Evolutionary conservation across 192 early-diverging fungal genomes (phyloP).

Genomic region (Pilaira anomala): DNA sequence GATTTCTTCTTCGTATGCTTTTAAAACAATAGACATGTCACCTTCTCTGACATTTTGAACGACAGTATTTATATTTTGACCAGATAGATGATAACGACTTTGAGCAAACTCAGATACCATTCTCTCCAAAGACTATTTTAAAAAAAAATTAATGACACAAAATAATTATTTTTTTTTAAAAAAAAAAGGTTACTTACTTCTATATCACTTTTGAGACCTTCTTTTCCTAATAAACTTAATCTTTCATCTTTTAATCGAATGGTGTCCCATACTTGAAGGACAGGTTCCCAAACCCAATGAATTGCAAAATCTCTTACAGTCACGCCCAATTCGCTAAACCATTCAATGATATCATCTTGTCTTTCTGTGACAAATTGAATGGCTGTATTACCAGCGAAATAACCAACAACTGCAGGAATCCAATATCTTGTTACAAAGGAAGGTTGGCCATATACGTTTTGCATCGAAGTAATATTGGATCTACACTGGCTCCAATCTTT

Average conservation of each 20-base stretch:
- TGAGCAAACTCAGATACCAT: slow-evolving; percentile 85
- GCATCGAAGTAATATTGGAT: slow-evolving; percentile 28
- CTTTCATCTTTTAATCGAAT: slow-evolving; percentile 78
- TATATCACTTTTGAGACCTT: slow-evolving; percentile 76
- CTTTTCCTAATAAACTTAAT: slow-evolving; percentile 71
- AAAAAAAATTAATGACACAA: not conserved
- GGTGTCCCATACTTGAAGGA: slow-evolving; percentile 69
- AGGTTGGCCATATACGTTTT: slow-evolving; percentile 51
- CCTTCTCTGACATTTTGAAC: slow-evolving; percentile 63
- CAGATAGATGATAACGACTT: slow-evolving; percentile 42
- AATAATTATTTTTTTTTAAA: no score
- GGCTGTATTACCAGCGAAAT: slow-evolving; percentile 43
- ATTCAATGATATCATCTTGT: slow-evolving; percentile 48
- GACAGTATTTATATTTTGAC: slow-evolving; percentile 51
- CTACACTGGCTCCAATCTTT: slow-evolving; percentile 28
- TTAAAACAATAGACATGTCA: slow-evolving; percentile 78
- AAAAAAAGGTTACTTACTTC: slow-evolving; percentile 40
- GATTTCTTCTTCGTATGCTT: slow-evolving; percentile 75
- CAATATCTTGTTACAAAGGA: slow-evolving; percentile 62
- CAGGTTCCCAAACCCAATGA: slow-evolving; percentile 81
- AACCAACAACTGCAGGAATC: slow-evolving; percentile 52
- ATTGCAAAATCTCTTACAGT: slow-evolving; percentile 63
- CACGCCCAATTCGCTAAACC: slow-evolving; percentile 45
- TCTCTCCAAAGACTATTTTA: slow-evolving; percentile 69
- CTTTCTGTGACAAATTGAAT: slow-evolving; percentile 45